Evolutionary conservation across 2,329 filamentous ascomycete species (phyloP), one percentile per base, ranked within the genome.

Genomic region (Talaromyces sp.): DNA sequence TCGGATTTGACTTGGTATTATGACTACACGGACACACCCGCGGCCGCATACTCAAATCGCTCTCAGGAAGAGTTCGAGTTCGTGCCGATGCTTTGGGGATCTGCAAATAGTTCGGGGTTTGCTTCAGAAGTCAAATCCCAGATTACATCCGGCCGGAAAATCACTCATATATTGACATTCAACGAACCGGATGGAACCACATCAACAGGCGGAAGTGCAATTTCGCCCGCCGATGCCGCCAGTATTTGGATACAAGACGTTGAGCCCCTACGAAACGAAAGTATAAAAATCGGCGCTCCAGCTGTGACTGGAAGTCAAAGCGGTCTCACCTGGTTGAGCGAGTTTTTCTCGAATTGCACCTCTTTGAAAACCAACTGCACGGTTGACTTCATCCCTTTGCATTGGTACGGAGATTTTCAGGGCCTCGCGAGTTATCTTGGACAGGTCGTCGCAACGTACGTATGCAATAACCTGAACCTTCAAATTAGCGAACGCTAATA

Each of bases 401-500:
- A 65, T 58, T 65, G 63, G 63, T 65, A 65, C 35, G 63, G 63
- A 15, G n/a, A 62, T 58, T 65, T 65, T 19, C 39, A 61, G 17
- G 63, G 63, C 8, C 41, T 65, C 13, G 63, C 63, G 19, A 65
- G 63, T 39, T 49, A 57, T 50, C 57, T 65, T 15, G 63, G 63
- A 3, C 63, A 65, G 27, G 59, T 65, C 2, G 63, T 65, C 50
- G 63, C 37, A 37, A 27, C 43, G 63, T 65, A 57, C 22, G 63
- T 65, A 54, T 37, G 17, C 27, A 13, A 37, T n/a, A 19, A 43
- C 2, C 3, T 37, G 4, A 37, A 47, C 7, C 25, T 37, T 35
- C 2, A 5, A 19, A 35, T 11, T 39, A 37, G 33, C 11, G 11
- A 54, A 31, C 11, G 19, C 37, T 61, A 33, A 54, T 22, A 31